Conservation (phyloP, 225 moss, liverwort and hornwort genomes). For the Sphagnum tenellum region DNA sequence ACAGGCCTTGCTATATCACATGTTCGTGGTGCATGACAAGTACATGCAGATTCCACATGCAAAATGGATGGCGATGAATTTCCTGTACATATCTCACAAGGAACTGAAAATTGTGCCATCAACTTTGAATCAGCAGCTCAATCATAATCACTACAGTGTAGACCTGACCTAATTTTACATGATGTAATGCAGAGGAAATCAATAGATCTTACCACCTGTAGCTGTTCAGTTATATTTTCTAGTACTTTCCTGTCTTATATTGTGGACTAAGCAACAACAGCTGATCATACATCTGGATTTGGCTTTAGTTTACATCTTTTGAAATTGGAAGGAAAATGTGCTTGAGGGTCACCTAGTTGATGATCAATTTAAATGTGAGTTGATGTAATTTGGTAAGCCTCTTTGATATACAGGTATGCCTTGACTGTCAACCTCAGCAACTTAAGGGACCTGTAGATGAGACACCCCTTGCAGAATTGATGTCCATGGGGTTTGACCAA, state of each 20-base stretch:
- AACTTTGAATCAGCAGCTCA: neutral
- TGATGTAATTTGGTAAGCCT: no score
- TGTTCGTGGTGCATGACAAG: neutral
- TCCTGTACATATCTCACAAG: no score
- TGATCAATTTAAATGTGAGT: no score
- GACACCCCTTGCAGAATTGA: constrained; percentile 50
- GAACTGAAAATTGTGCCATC: no score
- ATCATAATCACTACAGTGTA: neutral
- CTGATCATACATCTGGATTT: neutral
- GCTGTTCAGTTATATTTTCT: no score
- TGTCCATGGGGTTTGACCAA: constrained; percentile 86
- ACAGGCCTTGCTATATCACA: constrained; percentile 4
- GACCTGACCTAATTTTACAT: neutral
- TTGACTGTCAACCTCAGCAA: constrained; percentile 11
- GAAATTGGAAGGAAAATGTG: no score
- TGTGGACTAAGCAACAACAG: no score
- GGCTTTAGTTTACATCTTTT: neutral
- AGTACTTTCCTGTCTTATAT: no score
- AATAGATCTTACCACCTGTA: no score
- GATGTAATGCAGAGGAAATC: neutral
- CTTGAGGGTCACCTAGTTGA: no score
- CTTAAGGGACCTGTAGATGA: constrained; percentile 38
- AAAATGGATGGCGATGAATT: no score
- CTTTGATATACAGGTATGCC: constrained; percentile 18
- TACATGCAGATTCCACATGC: neutral